Conservation (phyloP, 2,329 filamentous ascomycete genomes). For the Exophiala calicioides region DNA sequence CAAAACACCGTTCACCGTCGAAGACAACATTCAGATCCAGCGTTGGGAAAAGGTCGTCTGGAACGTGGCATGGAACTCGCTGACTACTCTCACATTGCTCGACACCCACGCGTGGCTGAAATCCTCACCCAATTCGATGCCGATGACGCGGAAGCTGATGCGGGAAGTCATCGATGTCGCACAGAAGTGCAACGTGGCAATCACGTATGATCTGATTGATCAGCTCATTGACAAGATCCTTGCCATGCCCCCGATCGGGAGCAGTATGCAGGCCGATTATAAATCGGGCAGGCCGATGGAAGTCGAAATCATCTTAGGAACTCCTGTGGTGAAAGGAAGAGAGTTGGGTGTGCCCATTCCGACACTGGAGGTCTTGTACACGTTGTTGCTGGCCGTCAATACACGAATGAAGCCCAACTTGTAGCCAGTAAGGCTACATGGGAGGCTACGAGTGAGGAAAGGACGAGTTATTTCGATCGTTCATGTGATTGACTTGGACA, state of each 20-base stretch:
- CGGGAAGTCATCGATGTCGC: constrained; percentile 46
- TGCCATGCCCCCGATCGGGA: constrained; percentile 43
- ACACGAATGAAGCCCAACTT: constrained; percentile 17
- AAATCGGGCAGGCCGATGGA: constrained; percentile 46
- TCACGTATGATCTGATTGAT: constrained; percentile 42
- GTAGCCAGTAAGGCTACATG: background rate
- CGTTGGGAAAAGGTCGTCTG: constrained; percentile 47
- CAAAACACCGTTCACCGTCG: constrained; percentile 41
- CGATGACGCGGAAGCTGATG: constrained; percentile 45
- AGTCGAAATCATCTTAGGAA: constrained; percentile 51
- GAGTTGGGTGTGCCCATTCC: constrained; percentile 44
- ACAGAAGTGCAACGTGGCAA: constrained; percentile 39
- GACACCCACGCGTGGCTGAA: constrained; percentile 46
- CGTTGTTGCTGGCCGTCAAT: constrained; percentile 28
- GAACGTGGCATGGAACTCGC: constrained; percentile 45
- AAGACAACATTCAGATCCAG: constrained; percentile 40
- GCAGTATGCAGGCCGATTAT: constrained; percentile 50
- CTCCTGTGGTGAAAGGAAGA: constrained; percentile 42
- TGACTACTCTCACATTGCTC: constrained; percentile 46
- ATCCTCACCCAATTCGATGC: constrained; percentile 42
- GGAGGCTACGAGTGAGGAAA: background rate
- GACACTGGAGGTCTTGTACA: constrained; percentile 42
- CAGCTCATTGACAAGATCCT: constrained; percentile 42
- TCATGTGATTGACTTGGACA: no score
- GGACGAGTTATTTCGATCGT: no score